These are phyloP conservation scores for Globisporangium camurandrum DNA, from an alignment of 352 stramenopile species.

Conservation along the genomic window DNA sequence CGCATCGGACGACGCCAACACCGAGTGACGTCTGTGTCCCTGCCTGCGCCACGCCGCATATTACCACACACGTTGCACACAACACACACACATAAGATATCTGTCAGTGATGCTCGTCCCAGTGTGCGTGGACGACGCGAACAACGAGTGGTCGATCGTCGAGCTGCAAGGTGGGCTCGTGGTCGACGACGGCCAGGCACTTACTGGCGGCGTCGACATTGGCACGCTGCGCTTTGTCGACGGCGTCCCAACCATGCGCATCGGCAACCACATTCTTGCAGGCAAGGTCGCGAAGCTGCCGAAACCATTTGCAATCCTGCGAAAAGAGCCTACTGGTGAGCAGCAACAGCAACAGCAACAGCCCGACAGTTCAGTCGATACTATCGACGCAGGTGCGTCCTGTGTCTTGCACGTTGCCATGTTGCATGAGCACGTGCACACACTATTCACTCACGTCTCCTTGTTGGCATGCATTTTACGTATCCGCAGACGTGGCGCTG, in stretches of 20 bases:
- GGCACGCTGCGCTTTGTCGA: conserved; percentile 59
- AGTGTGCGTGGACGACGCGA: conserved; percentile 48
- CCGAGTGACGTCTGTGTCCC: too few species aligned
- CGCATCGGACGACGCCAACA: too few species aligned
- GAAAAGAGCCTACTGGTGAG: conserved; percentile 23
- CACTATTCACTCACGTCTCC: not conserved
- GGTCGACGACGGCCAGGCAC: conserved; percentile 14
- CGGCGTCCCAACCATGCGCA: conserved; percentile 66
- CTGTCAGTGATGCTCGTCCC: conserved; percentile 49
- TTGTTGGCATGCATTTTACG: not conserved
- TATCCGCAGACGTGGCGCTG: not conserved
- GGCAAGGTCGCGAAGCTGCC: conserved; percentile 62
- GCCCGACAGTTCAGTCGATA: not conserved
- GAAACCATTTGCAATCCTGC: conserved; percentile 72
- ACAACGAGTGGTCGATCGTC: conserved; percentile 74
- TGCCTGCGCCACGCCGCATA: too few species aligned
- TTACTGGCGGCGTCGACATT: conserved; percentile 39
- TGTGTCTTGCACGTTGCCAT: not conserved
- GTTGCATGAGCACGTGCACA: not conserved
- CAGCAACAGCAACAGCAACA: not conserved
- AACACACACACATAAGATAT: not conserved
- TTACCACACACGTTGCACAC: conserved; percentile 14
- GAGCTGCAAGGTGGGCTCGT: conserved; percentile 80
- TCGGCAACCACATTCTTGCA: conserved; percentile 76
- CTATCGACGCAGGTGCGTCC: not conserved